These are phyloP conservation scores for Ajuga reptans DNA, from an alignment of 305 asterid genomes.

Conservation along the genomic window DNA sequence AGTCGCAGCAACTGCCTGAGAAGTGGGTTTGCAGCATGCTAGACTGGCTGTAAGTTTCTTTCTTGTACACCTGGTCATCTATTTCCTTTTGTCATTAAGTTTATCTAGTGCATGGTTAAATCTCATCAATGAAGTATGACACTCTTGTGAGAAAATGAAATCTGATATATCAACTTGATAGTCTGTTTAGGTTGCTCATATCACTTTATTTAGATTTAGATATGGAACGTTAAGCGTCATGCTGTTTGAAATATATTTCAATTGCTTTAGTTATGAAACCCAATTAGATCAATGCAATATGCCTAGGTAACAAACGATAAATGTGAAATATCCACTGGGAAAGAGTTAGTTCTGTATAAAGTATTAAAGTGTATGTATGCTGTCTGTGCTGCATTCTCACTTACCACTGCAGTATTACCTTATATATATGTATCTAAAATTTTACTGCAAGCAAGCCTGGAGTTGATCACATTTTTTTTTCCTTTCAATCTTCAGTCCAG, in stretches of 20 bases:
- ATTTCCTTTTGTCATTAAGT: slow-evolving; percentile 2
- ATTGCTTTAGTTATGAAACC: background rate
- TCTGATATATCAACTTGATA: background rate
- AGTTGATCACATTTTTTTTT: slow-evolving; percentile 18
- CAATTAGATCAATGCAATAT: background rate
- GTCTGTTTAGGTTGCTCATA: background rate
- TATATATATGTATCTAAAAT: background rate
- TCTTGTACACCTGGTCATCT: slow-evolving; percentile 10
- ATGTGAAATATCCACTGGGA: background rate
- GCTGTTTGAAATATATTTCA: background rate
- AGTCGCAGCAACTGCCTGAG: slow-evolving; percentile 52
- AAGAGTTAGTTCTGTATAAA: background rate
- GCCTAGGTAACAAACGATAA: background rate
- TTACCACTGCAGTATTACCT: background rate
- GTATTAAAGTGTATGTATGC: background rate
- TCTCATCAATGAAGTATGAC: slow-evolving; percentile 5
- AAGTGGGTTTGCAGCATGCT: slow-evolving; percentile 83
- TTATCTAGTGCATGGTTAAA: background rate
- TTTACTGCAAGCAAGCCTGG: background rate
- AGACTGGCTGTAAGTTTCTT: slow-evolving; percentile 85
- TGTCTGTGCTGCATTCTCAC: background rate
- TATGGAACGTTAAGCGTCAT: background rate
- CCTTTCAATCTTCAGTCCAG: slow-evolving; percentile 56
- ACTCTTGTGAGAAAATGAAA: background rate
- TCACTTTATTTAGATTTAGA: slow-evolving; percentile 12